Base-by-base conservation (phyloP, 139 green algal species). In the Deuterostichococcus epilithicus region DNA sequence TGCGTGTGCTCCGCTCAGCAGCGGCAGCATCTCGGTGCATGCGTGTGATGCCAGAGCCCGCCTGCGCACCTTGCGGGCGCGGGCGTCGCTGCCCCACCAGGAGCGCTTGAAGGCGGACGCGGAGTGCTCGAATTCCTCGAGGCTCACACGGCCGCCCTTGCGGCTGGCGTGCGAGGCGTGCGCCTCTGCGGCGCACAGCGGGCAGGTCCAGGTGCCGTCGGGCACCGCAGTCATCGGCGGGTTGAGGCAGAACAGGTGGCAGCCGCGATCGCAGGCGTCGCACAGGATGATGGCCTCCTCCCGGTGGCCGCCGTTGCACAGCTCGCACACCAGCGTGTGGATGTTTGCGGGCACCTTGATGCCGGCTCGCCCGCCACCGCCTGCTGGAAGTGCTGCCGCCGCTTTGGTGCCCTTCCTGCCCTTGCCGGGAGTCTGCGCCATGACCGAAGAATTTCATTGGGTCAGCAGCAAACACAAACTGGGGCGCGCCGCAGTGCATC, bases 211-310 rank as follows among this genome's bases (percentile, higher is more conserved):
- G 37, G 95, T 87, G n/a, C 93, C 91, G 20, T 86, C 80, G 13
- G 93, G 93, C 33, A 95, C 83, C n/a, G 73, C 69, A 8, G 87
- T 73, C 70, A 95, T 66, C 4, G 90, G 86, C 33, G 92, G 92
- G 4, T 79, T 78, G 33, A 96, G 83, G 83, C 92, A 97, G 76
- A 94, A 96, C 42, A 90, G 77, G 77, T 91, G 87, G 37, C 68
- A 83, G 23, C 79, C 79, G 66, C 83, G 78, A 66, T 96, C 85
- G 76, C 92, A 97, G 22, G 79, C 71, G 77, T 97, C 93, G 80
- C 93, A 97, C 30, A 94, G 80, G 73, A 97, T 88, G 70, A 97
- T 94, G 70, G 87, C 76, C 34, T 92, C 85, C 73, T 96, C 89
- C 68, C 86, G 77, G 3, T 91, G 87, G 2, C 86, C 85, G 13